Base-by-base conservation (phyloP, 176 grass and related monocot species). In the Ananas comosus region DNA sequence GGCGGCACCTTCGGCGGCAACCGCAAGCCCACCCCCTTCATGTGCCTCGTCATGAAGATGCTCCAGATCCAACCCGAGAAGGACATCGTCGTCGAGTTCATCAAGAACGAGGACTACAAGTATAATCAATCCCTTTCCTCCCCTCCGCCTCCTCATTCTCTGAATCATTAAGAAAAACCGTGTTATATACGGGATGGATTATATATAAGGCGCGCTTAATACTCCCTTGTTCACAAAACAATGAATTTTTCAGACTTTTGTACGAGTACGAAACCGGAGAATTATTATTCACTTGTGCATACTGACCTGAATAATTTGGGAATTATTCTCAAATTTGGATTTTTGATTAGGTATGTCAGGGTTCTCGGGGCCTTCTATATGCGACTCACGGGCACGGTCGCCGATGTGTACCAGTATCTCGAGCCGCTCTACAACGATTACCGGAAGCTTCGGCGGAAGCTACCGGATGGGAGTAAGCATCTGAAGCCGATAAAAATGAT, bases 101-200 rank as follows among this genome's bases (percentile, higher is more conserved):
- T 99, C 11, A 99, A 99, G 73, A 99, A 99, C 72, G 86, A 99
- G 63, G 94, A 93, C n/a, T 99, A 93, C 74, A 99, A 99, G 94
- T 91, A 51, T 13, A 13, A 24, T 1, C 22, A 54, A 14, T 4
- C 48, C 53, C 56, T 19, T 54, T 22, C 24, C 16, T 64, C 16
- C 25, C 3, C 3, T 27, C 25, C 25, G 1, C 25, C 48, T 48
- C 67, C 16, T 24, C 53, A 10, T 9, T 24, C 50, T 12, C 25
- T 27, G 47, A 25, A 42, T 51, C 63, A 2, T n/a, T 56, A 6
- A 51, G 17, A 51, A 8, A 28, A 24, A 18, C 25, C 23, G 28
- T 42, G 22, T 57, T 48, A 42, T 12, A 33, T 33, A 4, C 3
- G 29, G 29, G 29, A 33, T 33, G 29, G 29, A 33, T 33, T 33